Evolutionary conservation across 768 basidiomycete genomes (phyloP).

Genomic region (Hygrophorus russula): DNA sequence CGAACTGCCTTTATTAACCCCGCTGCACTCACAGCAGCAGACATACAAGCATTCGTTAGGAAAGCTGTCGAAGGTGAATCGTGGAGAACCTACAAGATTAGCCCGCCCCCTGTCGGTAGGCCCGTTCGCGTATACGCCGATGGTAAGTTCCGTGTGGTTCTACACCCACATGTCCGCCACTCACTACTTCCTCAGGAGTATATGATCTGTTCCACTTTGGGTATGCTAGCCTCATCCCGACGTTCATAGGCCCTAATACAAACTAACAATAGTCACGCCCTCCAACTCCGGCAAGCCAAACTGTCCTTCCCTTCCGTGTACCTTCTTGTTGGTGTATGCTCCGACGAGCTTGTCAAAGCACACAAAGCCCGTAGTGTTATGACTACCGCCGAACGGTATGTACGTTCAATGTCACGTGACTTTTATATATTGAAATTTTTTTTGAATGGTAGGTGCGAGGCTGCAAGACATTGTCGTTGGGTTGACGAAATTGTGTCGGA

Average conservation of each 20-base stretch:
- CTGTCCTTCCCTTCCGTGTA: constrained; percentile 84
- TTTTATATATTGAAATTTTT: not conserved
- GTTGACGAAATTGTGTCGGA: constrained; percentile 88
- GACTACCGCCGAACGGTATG: constrained; percentile 77
- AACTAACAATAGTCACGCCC: constrained; percentile 56
- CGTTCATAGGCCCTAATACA: constrained; percentile 2
- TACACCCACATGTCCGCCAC: not conserved
- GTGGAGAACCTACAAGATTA: constrained; percentile 69
- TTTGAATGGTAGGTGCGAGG: constrained; percentile 54
- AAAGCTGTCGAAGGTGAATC: constrained; percentile 65
- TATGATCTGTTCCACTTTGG: constrained; percentile 98
- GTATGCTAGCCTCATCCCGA: constrained; percentile 27
- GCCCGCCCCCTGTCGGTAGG: constrained; percentile 66
- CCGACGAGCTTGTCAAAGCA: constrained; percentile 67
- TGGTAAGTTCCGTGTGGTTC: constrained; percentile 35
- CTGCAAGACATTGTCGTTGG: constrained; percentile 94
- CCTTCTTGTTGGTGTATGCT: constrained; percentile 88
- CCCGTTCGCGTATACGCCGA: constrained; percentile 91
- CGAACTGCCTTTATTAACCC: constrained; percentile 43
- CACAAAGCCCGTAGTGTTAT: constrained; percentile 83
- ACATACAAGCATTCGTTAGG: constrained; percentile 69
- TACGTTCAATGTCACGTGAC: constrained; percentile 2
- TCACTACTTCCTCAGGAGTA: constrained; percentile 42
- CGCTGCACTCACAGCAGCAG: constrained; percentile 56
- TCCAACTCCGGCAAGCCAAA: constrained; percentile 95